A percentile compares a stretch with the other conserved stretches of the same genome.
These are phyloP conservation scores for Antitrichia curtipendula DNA, from an alignment of 225 moss, liverwort and hornwort genomes.

Conservation along the genomic window DNA sequence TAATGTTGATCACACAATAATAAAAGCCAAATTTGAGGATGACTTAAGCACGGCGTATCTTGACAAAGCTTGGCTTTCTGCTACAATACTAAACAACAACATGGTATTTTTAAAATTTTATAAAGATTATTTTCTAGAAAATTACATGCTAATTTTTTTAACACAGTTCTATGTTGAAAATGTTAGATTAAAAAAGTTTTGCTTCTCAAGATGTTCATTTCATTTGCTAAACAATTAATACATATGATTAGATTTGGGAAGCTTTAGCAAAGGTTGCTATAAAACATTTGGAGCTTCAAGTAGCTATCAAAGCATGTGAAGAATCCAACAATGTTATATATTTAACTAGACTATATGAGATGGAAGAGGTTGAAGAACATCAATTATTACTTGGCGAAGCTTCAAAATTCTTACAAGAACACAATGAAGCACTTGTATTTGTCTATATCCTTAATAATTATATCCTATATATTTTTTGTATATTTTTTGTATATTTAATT, in stretches of 20 bases:
- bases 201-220: neutral
- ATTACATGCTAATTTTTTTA: rapidly evolving
- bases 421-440: slow-evolving; percentile 33
- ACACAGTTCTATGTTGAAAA: no score
- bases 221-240: neutral
- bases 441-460: no score
- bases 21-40: slow-evolving; percentile 30
- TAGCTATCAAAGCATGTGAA: slow-evolving; percentile 59
- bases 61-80: slow-evolving; percentile 55
- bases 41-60: slow-evolving; percentile 22
- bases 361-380: slow-evolving; percentile 59
- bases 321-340: slow-evolving; percentile 21
- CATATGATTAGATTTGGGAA: slow-evolving; percentile 33
- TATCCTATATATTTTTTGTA: neutral
- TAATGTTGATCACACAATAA: neutral
- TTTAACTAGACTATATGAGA: slow-evolving; percentile 15
- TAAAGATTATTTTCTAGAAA: rapidly evolving
- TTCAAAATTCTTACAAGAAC: slow-evolving; percentile 30
- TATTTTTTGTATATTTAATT: neutral
- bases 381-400: slow-evolving; percentile 26
- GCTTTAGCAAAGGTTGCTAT: slow-evolving; percentile 6
- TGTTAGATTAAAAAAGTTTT: rapidly evolving
- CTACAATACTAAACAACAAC: slow-evolving; percentile 2
- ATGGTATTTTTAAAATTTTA: neutral
- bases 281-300: slow-evolving; percentile 34